Percentiles rank a stretch among this genome's conserved stretches.
phyloP scores from a whole-genome alignment of 257 asterid genomes.

The Thymus quinquecostatus region DNA sequence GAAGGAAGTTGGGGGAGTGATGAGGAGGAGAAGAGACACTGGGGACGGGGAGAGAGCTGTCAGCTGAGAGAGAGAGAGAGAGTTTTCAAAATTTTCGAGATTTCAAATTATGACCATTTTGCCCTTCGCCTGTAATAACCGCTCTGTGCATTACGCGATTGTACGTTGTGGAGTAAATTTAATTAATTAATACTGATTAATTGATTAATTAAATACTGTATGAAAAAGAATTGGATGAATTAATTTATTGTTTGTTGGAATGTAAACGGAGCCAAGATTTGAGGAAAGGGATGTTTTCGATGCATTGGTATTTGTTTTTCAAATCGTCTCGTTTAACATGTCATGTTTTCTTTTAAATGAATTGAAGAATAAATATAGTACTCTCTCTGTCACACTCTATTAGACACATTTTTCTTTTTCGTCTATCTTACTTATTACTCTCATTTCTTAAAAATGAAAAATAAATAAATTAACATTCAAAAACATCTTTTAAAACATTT shows the following conservation, averaged over 20 bases:
- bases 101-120: slow-evolving; percentile 52
- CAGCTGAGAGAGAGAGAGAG: slow-evolving; percentile 31
- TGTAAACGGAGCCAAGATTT: slow-evolving; percentile 26
- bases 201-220: too few species aligned
- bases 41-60: slow-evolving; percentile 78
- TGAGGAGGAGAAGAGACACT: slow-evolving; percentile 47
- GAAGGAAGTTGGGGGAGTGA: slow-evolving; percentile 25
- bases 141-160: slow-evolving; percentile 6
- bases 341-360: too few species aligned
- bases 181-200: too few species aligned
- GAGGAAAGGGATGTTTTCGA: slow-evolving; percentile 21
- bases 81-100: slow-evolving; percentile 31
- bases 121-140: slow-evolving; percentile 32
- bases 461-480: too few species aligned
- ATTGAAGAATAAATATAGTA: too few species aligned
- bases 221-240: slow-evolving; percentile 5
- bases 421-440: too few species aligned
- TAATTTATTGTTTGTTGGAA: slow-evolving; percentile 9
- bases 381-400: too few species aligned
- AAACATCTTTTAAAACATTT: too few species aligned
- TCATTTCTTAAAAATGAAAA: too few species aligned
- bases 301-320: too few species aligned
- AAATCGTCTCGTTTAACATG: too few species aligned
- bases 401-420: too few species aligned
- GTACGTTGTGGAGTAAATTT: neutral